Conservation (phyloP, 2,329 filamentous ascomycete species). For the Fusarium coicis region DNA sequence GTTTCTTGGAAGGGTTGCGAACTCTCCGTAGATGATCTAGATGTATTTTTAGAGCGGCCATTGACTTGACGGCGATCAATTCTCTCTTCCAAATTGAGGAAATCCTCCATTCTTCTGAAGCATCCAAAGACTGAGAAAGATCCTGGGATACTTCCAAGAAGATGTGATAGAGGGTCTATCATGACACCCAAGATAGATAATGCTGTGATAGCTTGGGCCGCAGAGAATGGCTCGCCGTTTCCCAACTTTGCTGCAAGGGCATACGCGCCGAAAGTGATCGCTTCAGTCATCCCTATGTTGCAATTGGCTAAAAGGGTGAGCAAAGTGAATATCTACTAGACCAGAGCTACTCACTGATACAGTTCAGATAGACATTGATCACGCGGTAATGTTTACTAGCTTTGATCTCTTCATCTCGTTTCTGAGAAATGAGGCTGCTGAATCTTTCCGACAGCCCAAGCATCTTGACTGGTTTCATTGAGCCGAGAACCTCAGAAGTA, state of each 20-base stretch:
- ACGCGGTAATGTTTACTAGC: constrained; percentile 42
- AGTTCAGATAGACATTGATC: constrained; percentile 44
- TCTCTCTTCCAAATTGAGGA: constrained; percentile 41
- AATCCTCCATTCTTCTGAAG: constrained; percentile 48
- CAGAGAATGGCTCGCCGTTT: constrained; percentile 43
- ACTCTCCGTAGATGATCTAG: neutral
- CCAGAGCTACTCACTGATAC: constrained; percentile 37
- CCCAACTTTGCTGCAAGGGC: constrained; percentile 43
- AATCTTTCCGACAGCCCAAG: constrained; percentile 46
- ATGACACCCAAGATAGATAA: constrained; percentile 47
- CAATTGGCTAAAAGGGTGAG: constrained; percentile 38
- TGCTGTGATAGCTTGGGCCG: constrained; percentile 46
- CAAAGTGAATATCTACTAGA: neutral
- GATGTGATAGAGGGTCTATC: constrained; percentile 39
- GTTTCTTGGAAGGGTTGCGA: neutral
- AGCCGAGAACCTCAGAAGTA: constrained; percentile 47
- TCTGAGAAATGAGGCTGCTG: constrained; percentile 36
- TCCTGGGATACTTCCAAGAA: constrained; percentile 43
- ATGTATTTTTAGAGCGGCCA: neutral
- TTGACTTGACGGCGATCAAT: constrained; percentile 39
- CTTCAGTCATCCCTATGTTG: constrained; percentile 42
- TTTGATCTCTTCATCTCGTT: constrained; percentile 42
- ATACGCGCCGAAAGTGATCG: constrained; percentile 47
- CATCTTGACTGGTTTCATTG: constrained; percentile 51
- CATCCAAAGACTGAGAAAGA: constrained; percentile 46